Conservation (phyloP, 257 asterid species). For the Henckelia pumila region DNA sequence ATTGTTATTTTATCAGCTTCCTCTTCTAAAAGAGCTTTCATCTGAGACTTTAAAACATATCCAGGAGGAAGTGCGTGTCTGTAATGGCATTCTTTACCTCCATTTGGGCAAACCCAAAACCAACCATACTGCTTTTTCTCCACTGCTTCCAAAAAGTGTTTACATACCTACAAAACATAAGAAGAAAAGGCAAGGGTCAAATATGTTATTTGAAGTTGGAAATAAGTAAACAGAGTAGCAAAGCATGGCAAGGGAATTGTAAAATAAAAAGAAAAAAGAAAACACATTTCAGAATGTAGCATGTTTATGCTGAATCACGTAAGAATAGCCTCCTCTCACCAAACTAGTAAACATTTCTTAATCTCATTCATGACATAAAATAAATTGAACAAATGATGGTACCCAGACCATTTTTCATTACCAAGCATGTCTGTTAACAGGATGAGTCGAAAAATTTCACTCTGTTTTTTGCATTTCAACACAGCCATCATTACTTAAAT, state of each 20-base stretch:
- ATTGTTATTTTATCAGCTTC: constrained; percentile 68
- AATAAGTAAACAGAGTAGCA: not conserved
- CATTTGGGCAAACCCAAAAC: constrained; percentile 98
- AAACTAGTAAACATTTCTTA: not conserved
- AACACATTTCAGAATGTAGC: not conserved
- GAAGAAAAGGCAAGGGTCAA: constrained; percentile 1
- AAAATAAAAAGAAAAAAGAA: too few relatives aligned
- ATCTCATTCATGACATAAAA: too few relatives aligned
- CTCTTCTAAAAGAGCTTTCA: constrained; percentile 94
- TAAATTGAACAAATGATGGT: not conserved
- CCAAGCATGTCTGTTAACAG: not conserved
- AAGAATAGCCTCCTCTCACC: not conserved
- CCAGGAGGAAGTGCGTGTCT: constrained; percentile 99
- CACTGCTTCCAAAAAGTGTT: constrained; percentile 90
- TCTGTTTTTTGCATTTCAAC: not conserved
- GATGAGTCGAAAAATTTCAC: not conserved
- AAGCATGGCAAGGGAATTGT: not conserved
- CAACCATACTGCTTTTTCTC: constrained; percentile 98
- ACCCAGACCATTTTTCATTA: constrained; percentile 11
- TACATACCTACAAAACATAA: constrained; percentile 62
- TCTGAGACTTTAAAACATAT: constrained; percentile 85
- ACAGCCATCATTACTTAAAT: constrained; percentile 12
- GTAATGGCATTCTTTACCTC: constrained; percentile 83
- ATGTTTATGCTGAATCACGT: not conserved
- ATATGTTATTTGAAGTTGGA: constrained; percentile 8